Evolutionary conservation across 2,329 filamentous ascomycete genomes (phyloP).

Genomic region (Hymenoscyphus repandus): DNA sequence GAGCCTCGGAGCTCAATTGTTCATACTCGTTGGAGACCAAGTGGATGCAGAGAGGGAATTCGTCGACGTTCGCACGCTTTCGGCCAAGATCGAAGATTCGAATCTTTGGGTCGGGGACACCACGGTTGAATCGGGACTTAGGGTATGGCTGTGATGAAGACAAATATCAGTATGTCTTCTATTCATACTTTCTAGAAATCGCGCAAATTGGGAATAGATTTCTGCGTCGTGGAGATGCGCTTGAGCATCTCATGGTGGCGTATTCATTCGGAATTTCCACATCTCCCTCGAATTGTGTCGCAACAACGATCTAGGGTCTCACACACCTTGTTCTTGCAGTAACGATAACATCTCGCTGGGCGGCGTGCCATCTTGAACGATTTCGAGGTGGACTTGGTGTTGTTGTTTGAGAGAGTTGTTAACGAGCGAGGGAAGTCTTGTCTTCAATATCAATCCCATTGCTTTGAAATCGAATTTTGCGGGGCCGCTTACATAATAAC

Average conservation of each 20-base stretch:
- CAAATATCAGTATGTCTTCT: constrained; percentile 16
- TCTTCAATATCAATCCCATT: neutral
- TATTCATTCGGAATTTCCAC: constrained; percentile 5
- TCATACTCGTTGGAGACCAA: constrained; percentile 99
- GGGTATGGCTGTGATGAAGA: constrained; percentile 72
- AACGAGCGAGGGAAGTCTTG: constrained; percentile 10
- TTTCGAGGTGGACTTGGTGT: constrained; percentile 47
- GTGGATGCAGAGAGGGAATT: constrained; percentile 99
- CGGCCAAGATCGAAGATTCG: constrained; percentile 94
- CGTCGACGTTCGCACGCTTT: constrained; percentile 98
- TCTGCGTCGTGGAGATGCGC: neutral
- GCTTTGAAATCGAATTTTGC: constrained; percentile 2
- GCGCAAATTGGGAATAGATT: constrained; percentile 1
- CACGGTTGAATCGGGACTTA: constrained; percentile 99
- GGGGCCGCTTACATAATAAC: no score
- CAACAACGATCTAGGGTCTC: constrained; percentile 1
- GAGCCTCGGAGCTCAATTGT: constrained; percentile 98
- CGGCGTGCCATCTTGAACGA: constrained; percentile 96
- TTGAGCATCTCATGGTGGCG: neutral
- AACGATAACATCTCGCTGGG: constrained; percentile 99
- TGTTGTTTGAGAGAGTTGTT: constrained; percentile 27
- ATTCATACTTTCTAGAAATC: neutral
- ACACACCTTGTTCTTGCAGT: constrained; percentile 99
- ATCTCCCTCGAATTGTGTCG: constrained; percentile 2
- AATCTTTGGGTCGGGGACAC: constrained; percentile 71